Conservation (phyloP, 2,329 filamentous ascomycete species). For the Xylaria sp. region DNA sequence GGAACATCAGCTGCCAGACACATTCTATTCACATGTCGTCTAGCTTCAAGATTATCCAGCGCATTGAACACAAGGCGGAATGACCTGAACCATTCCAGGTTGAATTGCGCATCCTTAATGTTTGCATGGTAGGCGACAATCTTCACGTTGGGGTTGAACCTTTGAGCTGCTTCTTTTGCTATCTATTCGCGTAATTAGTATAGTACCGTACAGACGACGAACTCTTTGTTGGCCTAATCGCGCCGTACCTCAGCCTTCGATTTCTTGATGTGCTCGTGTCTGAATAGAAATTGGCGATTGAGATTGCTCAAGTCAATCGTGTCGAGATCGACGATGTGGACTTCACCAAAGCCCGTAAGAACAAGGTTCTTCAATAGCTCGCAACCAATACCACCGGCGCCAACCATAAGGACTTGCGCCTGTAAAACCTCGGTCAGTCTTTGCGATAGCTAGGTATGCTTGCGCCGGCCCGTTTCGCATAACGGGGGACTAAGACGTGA, state of each 20-base stretch:
- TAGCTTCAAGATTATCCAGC: conserved; percentile 92
- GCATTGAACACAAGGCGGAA: conserved; percentile 96
- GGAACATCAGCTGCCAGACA: conserved; percentile 91
- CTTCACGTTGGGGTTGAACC: conserved; percentile 88
- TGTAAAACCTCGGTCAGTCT: conserved; percentile 57
- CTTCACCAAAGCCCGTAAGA: conserved; percentile 88
- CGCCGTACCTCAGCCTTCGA: conserved; percentile 84
- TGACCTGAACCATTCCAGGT: conserved; percentile 83
- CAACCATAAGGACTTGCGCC: conserved; percentile 91
- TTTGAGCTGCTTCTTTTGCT: conserved; percentile 88
- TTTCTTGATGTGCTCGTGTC: conserved; percentile 97
- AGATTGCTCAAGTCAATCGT: conserved; percentile 98
- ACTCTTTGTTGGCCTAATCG: conserved; percentile 31
- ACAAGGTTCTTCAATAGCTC: conserved; percentile 97
- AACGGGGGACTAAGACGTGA: neutral
- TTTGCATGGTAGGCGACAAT: conserved; percentile 92
- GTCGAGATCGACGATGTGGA: conserved; percentile 95
- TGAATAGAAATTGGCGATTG: conserved; percentile 96
- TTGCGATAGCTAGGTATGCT: conserved; percentile 2
- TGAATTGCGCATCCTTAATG: conserved; percentile 90
- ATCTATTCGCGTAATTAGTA: conserved; percentile 65
- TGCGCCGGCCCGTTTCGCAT: conserved; percentile 26
- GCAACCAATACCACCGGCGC: conserved; percentile 96
- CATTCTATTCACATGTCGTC: conserved; percentile 97
- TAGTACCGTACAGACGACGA: conserved; percentile 15